Evolutionary conservation across 495 filamentous ascomycete species (phyloP), one percentile per base, ranked within the genome.

Genomic region (Viridothelium virens): DNA sequence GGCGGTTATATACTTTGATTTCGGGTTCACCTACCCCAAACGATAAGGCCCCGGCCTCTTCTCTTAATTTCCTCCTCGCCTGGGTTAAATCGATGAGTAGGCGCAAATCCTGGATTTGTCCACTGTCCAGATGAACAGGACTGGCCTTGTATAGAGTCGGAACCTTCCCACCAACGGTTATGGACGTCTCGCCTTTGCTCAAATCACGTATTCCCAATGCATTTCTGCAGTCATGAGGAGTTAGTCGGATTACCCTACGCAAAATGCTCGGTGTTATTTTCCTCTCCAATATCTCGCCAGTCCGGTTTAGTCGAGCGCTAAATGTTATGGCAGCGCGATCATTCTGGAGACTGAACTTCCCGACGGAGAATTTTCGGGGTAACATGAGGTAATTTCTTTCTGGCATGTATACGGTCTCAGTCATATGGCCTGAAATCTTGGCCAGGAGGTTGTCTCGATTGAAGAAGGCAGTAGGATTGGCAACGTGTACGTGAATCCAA

Each of bases 381-480:
- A 98, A 74, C 89, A 98, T 96, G 38, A 85, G 80, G 67, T 87
- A 86, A 25, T 83, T 79, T 25, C 85, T 81, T 56, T 93, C 91
- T 1, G 90, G 85, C 7, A 88, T 76, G 70, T 97, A 98, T n/a
- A 87, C 76, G 2, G 84, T 89, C 66, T 87, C 78, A 2, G 82
- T 77, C 38, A 87, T 79, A 38, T 83, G 76, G 39, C 85, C 81
- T 0, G 92, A 92, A 69, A 87, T 83, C 68, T 84, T 77, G 25
- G 87, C 85, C 16, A 90, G 73, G 11, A 77, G 71, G 59, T 85
- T 78, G 18, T 86, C 79, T 12, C 81, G 82, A 1, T 73, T 56
- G 64, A 97, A 80, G 69, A 88, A 89, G n/a, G 94, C 90, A 3
- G 92, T 88, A 1, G 93, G 95, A 72, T 97, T 94, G n/a, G 95